Conservation (phyloP, 1,284 basidiomycete species). For the Schizophyllum amplum region DNA sequence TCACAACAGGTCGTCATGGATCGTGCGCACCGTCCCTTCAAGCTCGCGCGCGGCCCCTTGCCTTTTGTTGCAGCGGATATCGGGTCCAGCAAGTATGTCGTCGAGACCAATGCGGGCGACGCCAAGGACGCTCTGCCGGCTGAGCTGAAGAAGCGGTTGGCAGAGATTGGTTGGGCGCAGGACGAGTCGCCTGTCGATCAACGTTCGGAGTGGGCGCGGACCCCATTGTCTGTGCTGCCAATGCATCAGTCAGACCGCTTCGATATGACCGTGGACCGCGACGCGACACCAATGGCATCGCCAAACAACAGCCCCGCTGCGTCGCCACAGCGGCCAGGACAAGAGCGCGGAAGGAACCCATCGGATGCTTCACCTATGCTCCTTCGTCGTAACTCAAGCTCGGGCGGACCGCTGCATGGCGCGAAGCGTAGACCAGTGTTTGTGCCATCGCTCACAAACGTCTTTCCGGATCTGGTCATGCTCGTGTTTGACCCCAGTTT, state of each 20-base stretch:
- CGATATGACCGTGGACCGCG: constrained; percentile 23
- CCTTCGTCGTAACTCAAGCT: constrained; percentile 46
- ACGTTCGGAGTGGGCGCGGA: constrained; percentile 47
- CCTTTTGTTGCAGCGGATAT: constrained; percentile 66
- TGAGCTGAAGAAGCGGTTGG: constrained; percentile 53
- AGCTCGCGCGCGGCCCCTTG: constrained; percentile 52
- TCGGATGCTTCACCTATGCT: constrained; percentile 20
- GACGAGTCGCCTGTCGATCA: constrained; percentile 48
- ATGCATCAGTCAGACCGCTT: constrained; percentile 43
- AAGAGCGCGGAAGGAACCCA: constrained; percentile 13
- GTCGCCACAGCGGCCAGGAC: constrained; percentile 19
- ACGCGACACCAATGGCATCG: constrained; percentile 23
- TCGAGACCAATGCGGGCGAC: constrained; percentile 44
- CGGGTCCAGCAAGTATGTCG: constrained; percentile 48
- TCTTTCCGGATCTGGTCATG: constrained; percentile 44
- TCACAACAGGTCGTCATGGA: constrained; percentile 54
- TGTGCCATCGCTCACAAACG: constrained; percentile 45
- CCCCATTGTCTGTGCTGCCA: constrained; percentile 57
- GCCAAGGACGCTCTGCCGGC: constrained; percentile 45
- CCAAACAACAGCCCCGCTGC: constrained; percentile 28
- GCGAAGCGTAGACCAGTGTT: constrained; percentile 57
- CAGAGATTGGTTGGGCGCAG: constrained; percentile 65
- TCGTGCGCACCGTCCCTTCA: constrained; percentile 56
- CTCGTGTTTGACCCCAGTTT: constrained; percentile 50
- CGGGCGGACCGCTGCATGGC: constrained; percentile 33